These are phyloP conservation scores for Thalassiosira livingstoniorum DNA, from an alignment of 352 stramenopile genomes.

Conservation along the genomic window DNA sequence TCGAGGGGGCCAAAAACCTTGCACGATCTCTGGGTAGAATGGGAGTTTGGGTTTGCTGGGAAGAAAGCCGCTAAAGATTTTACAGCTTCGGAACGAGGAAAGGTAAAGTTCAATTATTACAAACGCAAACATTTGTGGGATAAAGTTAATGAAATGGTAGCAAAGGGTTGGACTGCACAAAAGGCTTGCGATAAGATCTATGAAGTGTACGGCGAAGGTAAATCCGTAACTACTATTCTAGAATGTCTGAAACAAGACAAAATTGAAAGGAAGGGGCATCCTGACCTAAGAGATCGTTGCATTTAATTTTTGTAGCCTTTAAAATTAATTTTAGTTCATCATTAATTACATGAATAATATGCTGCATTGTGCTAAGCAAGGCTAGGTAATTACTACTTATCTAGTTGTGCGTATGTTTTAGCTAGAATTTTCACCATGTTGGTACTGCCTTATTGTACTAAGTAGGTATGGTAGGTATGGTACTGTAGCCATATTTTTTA, in stretches of 20 bases:
- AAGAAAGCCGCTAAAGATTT: constrained; percentile 55
- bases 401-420: too few relatives aligned
- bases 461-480: too few relatives aligned
- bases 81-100: constrained; percentile 39
- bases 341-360: too few relatives aligned
- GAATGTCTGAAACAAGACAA: not conserved
- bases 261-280: too few relatives aligned
- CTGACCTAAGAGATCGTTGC: too few relatives aligned
- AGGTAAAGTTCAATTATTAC: constrained; percentile 44
- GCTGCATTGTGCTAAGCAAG: too few relatives aligned
- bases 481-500: too few relatives aligned
- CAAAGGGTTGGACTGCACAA: constrained; percentile 11
- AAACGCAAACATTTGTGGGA: constrained; percentile 39
- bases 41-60: constrained; percentile 46
- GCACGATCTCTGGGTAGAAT: constrained; percentile 57
- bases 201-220: constrained; percentile 4
- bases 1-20: constrained; percentile 36
- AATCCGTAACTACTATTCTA: constrained; percentile 15
- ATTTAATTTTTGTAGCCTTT: too few relatives aligned
- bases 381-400: too few relatives aligned
- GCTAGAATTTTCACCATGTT: too few relatives aligned
- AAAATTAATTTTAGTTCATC: too few relatives aligned
- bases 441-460: too few relatives aligned
- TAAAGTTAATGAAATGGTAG: constrained; percentile 25
- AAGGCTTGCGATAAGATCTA: constrained; percentile 27